A percentile compares a stretch with the other conserved stretches of the same genome.
Evolutionary conservation across 2,329 filamentous ascomycete genomes (phyloP).

Genomic region (Fusarium odoratissimum): DNA sequence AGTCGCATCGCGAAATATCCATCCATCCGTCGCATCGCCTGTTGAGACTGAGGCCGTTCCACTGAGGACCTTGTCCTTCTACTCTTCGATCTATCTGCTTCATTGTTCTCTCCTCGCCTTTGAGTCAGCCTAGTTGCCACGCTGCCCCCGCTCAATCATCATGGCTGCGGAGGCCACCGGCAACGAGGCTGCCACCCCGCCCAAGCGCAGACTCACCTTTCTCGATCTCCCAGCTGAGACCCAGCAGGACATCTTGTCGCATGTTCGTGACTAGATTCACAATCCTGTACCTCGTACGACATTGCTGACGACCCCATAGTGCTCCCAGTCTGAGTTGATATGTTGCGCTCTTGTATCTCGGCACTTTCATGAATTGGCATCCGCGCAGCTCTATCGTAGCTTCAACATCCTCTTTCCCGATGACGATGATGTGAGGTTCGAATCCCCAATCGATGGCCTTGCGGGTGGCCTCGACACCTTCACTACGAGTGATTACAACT

Average conservation of each 20-base stretch:
- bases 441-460: conserved; percentile 67
- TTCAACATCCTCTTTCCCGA: conserved; percentile 72
- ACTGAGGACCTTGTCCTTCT: neutral
- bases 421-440: conserved; percentile 63
- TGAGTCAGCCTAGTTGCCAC: conserved; percentile 28
- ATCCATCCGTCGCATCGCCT: conserved; percentile 18
- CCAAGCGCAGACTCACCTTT: conserved; percentile 48
- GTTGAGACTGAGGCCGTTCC: neutral
- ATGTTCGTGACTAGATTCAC: conserved; percentile 52
- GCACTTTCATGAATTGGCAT: conserved; percentile 68
- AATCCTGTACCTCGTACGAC: neutral
- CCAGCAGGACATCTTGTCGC: conserved; percentile 60
- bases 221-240: conserved; percentile 60
- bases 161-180: conserved; percentile 53
- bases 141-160: conserved; percentile 41
- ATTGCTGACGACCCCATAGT: conserved; percentile 52
- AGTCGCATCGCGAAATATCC: conserved; percentile 30
- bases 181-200: conserved; percentile 43
- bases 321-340: conserved; percentile 64
- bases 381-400: conserved; percentile 68
- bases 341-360: conserved; percentile 68
- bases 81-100: neutral
- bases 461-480: conserved; percentile 70
- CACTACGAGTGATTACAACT: conserved; percentile 72
- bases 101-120: neutral